Evolutionary conservation across 192 early-diverging fungal species (phyloP).

Genomic region (Entomortierella lignicola): DNA sequence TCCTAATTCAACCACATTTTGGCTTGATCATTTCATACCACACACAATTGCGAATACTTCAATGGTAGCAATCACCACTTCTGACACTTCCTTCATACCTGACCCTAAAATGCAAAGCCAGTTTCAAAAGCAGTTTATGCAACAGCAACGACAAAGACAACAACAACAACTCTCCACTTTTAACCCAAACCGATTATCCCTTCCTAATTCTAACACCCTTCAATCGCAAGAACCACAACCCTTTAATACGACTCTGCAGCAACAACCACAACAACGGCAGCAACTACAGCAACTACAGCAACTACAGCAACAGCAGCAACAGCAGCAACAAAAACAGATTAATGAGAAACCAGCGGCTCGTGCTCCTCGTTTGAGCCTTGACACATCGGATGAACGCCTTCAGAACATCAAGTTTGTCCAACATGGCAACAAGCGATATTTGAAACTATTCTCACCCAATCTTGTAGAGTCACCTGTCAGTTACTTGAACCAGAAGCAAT

Average conservation of each 20-base stretch:
- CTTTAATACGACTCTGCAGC: not conserved
- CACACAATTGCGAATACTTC: not conserved
- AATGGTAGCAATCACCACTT: constrained; percentile 1
- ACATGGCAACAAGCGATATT: constrained; percentile 32
- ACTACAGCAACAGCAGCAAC: constrained; percentile 28
- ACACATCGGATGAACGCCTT: constrained; percentile 41
- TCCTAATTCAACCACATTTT: too few species aligned
- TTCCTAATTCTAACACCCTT: too few species aligned
- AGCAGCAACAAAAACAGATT: constrained; percentile 10
- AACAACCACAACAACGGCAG: constrained; percentile 7
- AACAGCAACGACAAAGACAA: constrained; percentile 23
- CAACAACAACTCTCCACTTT: constrained; percentile 8
- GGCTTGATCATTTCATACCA: too few species aligned
- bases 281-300: constrained; percentile 13
- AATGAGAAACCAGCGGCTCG: constrained; percentile 17
- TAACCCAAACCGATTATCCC: too few species aligned
- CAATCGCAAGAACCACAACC: too few species aligned
- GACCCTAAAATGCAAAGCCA: constrained; percentile 9
- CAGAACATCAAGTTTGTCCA: constrained; percentile 37
- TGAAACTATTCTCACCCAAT: constrained; percentile 40
- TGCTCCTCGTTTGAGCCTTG: constrained; percentile 34
- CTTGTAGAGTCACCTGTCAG: constrained; percentile 47
- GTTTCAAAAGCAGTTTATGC: constrained; percentile 8
- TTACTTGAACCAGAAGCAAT: constrained; percentile 31
- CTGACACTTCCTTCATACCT: not conserved